Evolutionary conservation across 768 basidiomycete genomes (phyloP), one percentile per base, ranked within the genome.

Genomic region (Mycena olivaceomarginata): DNA sequence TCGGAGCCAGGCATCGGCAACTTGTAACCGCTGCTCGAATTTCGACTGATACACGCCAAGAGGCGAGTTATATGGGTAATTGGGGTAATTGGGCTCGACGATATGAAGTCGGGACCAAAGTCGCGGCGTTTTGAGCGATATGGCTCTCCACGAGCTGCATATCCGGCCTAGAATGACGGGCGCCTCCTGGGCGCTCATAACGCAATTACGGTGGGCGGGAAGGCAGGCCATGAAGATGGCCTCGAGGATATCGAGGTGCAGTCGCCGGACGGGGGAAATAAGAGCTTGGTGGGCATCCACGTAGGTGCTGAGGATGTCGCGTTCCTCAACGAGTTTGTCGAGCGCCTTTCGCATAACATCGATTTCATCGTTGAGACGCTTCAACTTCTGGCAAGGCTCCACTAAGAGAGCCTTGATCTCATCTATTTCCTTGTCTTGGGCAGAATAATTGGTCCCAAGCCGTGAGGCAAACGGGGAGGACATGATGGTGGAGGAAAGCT

Each of bases 101-200:
- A 80, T 67, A 43, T 80, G 77, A 13, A 80, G 63, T 9, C 63
- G 60, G n/a, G 80, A 75, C 85, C 85, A 85, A 4, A 85, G 75
- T 13, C 67, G 74, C 18, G 85, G 83, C 0, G 85, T 83, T 15
- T 79, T 66, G 5, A 77, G 75, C 4, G 79, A 78, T 10, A 84
- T 65, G 8, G 71, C 65, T 16, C 85, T 81, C 85, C 85, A 85
- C 0, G 78, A 41, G 56, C 81, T 81, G 46, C 85, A 85, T 15
- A 85, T 82, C 0, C 84, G 31, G 31, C 31, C 31, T 31, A 31
- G 31, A 31, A 31, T 31, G 31, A 31, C 31, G 31, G 31, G 31
- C 31, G 31, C 31, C 31, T 31, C 31, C 31, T 31, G 31, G 3
- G 31, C 31, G 31, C 74, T 80, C 77, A 78, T 80, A 7, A 70